Base-by-base conservation (phyloP, 129 eudicot genomes). In the Artemisia tridentata region DNA sequence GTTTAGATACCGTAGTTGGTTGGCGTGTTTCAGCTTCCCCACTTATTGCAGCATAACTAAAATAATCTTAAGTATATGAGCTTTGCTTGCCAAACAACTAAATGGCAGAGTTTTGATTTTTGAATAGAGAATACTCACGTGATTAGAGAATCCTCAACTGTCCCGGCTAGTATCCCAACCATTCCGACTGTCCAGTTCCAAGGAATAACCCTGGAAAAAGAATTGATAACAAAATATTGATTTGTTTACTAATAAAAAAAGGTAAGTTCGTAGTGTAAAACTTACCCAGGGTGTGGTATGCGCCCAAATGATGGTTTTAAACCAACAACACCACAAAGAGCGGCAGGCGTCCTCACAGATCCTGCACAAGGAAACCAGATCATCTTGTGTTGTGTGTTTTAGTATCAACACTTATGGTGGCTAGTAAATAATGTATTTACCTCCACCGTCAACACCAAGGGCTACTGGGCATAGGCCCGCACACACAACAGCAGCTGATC, bases 381-480 rank as follows among this genome's bases (percentile, higher is more conserved):
- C 17, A 60, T 13, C 17, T 38, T 11, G 8, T n/a, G 4, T 38
- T 11, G 8, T n/a, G 4, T 38, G 25, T 38, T 38, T 34, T 34
- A 34, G 7, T 34, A 34, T 34, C 43, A 34, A 5, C 43, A 7
- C 45, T 38, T 38, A 38, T 38, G 45, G 45, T 38, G 45, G 50
- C 7, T 38, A 7, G 49, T 34, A 6, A 16, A 47, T 45, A 63
- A 65, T 13, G 29, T 68, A 23, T 19, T 71, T 85, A 95, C 99
- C 99, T 88, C 97, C 97, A 43, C 99, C 99, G 67, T 95, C 99
- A 75, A 95, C 97, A 75, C 99, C 99, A 43, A 95, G 97, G 16
- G 97, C 93, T 19, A 80, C 86, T 38, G 99, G 99, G 81, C 99
- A 95, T 63, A 95, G 62, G 67, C 99, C 97, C 53, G 97, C 91